Evolutionary conservation across 176 grass and related monocot species (phyloP), one percentile per base, ranked within the genome.

Genomic region (Melocanna baccifera): DNA sequence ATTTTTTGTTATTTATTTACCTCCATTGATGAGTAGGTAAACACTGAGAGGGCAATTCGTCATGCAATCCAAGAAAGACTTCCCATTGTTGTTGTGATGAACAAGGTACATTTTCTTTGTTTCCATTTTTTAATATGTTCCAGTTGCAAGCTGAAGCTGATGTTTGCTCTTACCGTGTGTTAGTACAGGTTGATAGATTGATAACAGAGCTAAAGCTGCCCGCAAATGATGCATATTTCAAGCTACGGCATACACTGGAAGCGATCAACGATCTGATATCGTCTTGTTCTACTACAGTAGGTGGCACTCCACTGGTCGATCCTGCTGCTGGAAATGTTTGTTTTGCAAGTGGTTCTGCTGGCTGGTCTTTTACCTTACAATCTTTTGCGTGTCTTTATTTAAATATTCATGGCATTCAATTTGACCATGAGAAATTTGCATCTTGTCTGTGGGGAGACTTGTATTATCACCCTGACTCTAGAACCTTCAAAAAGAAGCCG

Each of bases 321-420:
- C 96, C 96, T 73, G 81, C 74, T 52, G 86, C 87, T 87, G 96
- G 96, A 86, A 98, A 98, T 46, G 96, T 98, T 52, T 95, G 93
- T 82, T 98, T 98, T 87, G 93, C 96, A 45, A 98, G 96, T 93
- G 96, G 89, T 48, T 87, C 79, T 56, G 96, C 96, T 23, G 96
- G 96, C 14, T 98, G 96, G 96, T 98, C 96, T 81, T 98, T 98
- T 84, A 98, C 96, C 56, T 85, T 98, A 56, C 96, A 98, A 67
- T 98, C 96, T 19, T 98, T 98, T 87, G 91, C 96, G 1, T 92
- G 91, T 72, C 81, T 98, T 71, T 98, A 98, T 88, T 63, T 81
- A 42, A 98, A 91, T 84, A 85, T 98, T 69, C 96, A 98, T 85
- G 96, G 96, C 36, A 83, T 89, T 89, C 83, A 89, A 77, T 96